Base-by-base conservation (phyloP, 345 rosid genomes). In the Citropsis articulata region DNA sequence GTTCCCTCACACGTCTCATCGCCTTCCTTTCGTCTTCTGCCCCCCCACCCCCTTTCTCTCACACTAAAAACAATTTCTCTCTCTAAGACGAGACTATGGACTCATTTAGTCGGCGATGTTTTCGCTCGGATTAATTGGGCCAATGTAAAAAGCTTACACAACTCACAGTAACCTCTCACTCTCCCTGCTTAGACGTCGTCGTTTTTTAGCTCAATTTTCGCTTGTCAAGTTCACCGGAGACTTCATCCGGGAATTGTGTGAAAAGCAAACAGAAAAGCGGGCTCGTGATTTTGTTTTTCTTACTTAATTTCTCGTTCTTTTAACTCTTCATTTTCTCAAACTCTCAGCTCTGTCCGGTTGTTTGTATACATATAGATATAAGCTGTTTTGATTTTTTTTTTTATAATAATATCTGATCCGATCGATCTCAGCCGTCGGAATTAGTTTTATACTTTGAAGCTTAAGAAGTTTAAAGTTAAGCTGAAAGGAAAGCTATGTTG, bases 1-100 rank as follows among this genome's bases (percentile, higher is more conserved):
- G 87, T 80, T 84, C 86, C 79, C 76, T 84, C 88, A 84, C 75
- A 82, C 82, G 87, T 85, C 84, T 87, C 86, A 25, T 75, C 81
- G 59, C 61, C 66, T 7, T 68, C 78, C 38, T 71, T 64, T 56
- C 63, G 2, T 16, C 56, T 6, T 16, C 3, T 50, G 48, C 14
- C 48, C 4, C 4, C 0, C 40, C 0, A 1, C 7, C 7, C 38
- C 13, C 45, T 9, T 0, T 4, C 21, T 48, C 8, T 36, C 75
- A 27, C 63, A 33, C 69, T 27, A 18, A 35, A 1, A 22, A 10
- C n/a, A 2, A 28, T 13, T 40, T 33, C 72, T 75, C 62, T 48
- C 61, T 31, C 30, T 24, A 36, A 21, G 9, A 5, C 69, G 24
- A 21, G 9, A 5, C 69, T n/a, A 24, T 66, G 64, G 73, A 78